Conservation (phyloP, 306 rosid species). For the Begonia peltatifolia region DNA sequence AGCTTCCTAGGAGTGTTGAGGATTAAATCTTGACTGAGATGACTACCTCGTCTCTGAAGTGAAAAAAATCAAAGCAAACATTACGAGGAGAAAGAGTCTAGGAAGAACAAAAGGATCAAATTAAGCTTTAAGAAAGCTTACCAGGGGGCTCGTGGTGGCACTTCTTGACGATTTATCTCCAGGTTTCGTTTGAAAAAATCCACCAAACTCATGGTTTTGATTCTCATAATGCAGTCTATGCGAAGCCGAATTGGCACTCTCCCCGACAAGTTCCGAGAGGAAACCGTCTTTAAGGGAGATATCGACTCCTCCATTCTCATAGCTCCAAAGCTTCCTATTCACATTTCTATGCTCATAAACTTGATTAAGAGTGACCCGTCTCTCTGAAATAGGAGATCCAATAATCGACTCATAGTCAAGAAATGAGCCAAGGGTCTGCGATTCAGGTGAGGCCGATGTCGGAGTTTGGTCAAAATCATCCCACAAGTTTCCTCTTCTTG, state of each 20-base stretch:
- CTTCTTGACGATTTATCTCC: constrained; percentile 38
- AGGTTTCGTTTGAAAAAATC: constrained; percentile 34
- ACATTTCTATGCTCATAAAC: constrained; percentile 32
- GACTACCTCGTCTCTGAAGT: constrained; percentile 39
- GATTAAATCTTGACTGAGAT: constrained; percentile 31
- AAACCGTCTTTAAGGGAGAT: constrained; percentile 80
- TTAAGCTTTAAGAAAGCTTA: constrained; percentile 17
- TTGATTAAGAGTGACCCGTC: constrained; percentile 19
- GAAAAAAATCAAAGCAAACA: constrained; percentile 2
- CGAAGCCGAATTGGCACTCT: constrained; percentile 17
- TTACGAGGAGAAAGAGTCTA: too few relatives aligned
- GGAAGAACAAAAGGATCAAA: too few relatives aligned
- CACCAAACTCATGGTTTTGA: constrained; percentile 36
- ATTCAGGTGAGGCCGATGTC: constrained; percentile 49
- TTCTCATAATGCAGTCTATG: constrained; percentile 19
- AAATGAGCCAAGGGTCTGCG: constrained; percentile 46
- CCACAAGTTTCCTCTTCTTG: constrained; percentile 23
- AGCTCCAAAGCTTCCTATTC: constrained; percentile 65
- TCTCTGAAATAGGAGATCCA: constrained; percentile 44
- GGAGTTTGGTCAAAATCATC: constrained; percentile 34
- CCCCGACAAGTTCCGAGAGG: constrained; percentile 26
- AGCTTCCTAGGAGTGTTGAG: constrained; percentile 63
- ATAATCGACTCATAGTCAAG: constrained; percentile 44
- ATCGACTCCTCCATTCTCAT: constrained; percentile 56
- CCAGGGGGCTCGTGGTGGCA: constrained; percentile 60